phyloP scores from a whole-genome alignment of 1,139 yeast species.

The Candida sanyaensis region DNA sequence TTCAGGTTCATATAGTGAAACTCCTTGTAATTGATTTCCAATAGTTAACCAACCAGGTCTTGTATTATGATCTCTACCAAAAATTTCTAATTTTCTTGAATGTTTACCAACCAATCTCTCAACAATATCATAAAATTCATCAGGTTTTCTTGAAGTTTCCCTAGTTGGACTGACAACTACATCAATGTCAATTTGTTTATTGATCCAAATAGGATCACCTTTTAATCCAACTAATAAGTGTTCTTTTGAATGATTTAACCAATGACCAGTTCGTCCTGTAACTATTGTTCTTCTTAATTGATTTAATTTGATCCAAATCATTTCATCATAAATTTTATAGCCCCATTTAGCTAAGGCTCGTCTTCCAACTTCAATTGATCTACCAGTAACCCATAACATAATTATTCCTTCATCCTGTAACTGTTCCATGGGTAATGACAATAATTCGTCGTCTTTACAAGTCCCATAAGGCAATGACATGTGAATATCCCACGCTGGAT shows the following conservation, averaged over 20 bases:
- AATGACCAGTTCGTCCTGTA: conserved; percentile 95
- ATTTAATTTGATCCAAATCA: conserved; percentile 89
- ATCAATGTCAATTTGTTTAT: conserved; percentile 67
- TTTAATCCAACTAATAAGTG: conserved; percentile 83
- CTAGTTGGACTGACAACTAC: conserved; percentile 79
- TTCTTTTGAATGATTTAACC: conserved; percentile 95
- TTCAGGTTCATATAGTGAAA: conserved; percentile 59
- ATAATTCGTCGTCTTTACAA: conserved; percentile 70
- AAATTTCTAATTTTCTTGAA: conserved; percentile 80
- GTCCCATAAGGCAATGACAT: conserved; percentile 81
- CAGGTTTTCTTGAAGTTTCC: conserved; percentile 90
- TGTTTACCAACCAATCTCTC: conserved; percentile 79
- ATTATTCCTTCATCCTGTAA: conserved; percentile 84
- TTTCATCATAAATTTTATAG: conserved; percentile 70
- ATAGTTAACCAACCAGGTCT: conserved; percentile 92
- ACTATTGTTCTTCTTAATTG: conserved; percentile 86
- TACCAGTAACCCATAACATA: conserved; percentile 91
- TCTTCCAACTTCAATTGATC: conserved; percentile 87
- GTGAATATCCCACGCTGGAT: conserved; percentile 90
- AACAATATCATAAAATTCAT: conserved; percentile 81
- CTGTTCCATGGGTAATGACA: conserved; percentile 62
- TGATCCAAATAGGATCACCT: conserved; percentile 79
- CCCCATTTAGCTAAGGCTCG: conserved; percentile 82
- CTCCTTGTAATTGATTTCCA: conserved; percentile 77
- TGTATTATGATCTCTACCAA: conserved; percentile 83